A percentile compares a stretch with the other conserved stretches of the same genome.
phyloP scores from a whole-genome alignment of 139 green algal genomes.

The Auxenochlorella protothecoides region DNA sequence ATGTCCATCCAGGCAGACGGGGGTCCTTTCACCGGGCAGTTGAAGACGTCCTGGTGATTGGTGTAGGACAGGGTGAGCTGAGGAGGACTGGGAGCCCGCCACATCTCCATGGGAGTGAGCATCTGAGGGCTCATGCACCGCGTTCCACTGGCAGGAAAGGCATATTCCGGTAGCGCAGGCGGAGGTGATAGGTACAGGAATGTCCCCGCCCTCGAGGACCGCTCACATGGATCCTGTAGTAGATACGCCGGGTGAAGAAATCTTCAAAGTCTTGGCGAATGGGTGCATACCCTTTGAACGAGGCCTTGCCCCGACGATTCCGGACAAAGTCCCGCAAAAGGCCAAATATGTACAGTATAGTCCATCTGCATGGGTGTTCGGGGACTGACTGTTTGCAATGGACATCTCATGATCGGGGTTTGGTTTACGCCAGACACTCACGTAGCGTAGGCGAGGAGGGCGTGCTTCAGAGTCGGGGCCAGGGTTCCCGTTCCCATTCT shows the following conservation, averaged over 20 bases:
- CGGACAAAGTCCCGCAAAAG: constrained; percentile 70
- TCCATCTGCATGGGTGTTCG: constrained; percentile 31
- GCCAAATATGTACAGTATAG: constrained; percentile 62
- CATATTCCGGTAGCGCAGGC: too few species aligned
- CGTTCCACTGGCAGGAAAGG: not conserved
- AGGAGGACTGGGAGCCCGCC: not conserved
- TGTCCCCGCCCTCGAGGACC: not conserved
- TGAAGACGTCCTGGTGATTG: too few species aligned
- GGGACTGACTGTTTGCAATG: too few species aligned
- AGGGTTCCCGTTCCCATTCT: constrained; percentile 21
- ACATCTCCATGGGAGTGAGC: not conserved
- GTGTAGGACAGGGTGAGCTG: not conserved
- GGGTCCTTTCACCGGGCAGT: too few species aligned
- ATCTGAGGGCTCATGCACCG: not conserved
- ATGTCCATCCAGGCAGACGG: too few species aligned
- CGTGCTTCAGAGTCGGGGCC: constrained; percentile 16
- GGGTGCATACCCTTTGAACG: constrained; percentile 54
- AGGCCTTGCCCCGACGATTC: constrained; percentile 33
- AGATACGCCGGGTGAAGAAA: constrained; percentile 92
- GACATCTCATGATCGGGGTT: too few species aligned
- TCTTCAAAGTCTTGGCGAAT: constrained; percentile 80
- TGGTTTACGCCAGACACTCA: constrained; percentile 1
- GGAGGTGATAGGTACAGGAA: not conserved
- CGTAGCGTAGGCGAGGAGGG: constrained; percentile 20
- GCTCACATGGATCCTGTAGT: constrained; percentile 72